Conservation (phyloP, 2,329 filamentous ascomycete species). For the Anthostomella pinea region DNA sequence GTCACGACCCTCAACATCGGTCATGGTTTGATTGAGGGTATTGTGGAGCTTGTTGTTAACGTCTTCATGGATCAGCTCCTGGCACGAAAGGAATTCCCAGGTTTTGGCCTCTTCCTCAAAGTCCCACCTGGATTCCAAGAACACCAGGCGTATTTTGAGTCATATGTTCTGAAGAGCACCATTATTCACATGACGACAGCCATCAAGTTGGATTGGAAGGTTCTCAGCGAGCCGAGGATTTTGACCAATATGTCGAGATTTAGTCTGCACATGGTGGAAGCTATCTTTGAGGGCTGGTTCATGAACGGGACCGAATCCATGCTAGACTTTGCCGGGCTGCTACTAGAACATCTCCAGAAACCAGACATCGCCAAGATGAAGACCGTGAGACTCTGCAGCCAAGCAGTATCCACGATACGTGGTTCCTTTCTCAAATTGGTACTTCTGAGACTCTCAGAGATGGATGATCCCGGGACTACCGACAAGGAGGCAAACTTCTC, state of each 20-base stretch:
- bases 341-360: constrained; percentile 85
- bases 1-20: constrained; percentile 52
- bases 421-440: constrained; percentile 75
- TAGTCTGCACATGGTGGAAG: constrained; percentile 77
- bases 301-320: constrained; percentile 80
- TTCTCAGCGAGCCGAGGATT: constrained; percentile 76
- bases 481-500: constrained; percentile 66
- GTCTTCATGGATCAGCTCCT: constrained; percentile 87
- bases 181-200: constrained; percentile 68
- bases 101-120: constrained; percentile 81
- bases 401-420: constrained; percentile 74
- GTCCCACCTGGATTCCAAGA: constrained; percentile 91
- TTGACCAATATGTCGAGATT: constrained; percentile 85
- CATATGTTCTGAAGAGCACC: constrained; percentile 76
- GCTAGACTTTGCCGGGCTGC: constrained; percentile 79
- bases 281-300: constrained; percentile 95
- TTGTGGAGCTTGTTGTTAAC: constrained; percentile 73
- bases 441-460: constrained; percentile 77
- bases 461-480: constrained; percentile 62
- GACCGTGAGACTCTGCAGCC: constrained; percentile 84
- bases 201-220: constrained; percentile 68
- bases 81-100: constrained; percentile 83
- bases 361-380: constrained; percentile 80
- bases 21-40: constrained; percentile 69
- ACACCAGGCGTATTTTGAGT: constrained; percentile 93